A percentile compares a stretch with the other conserved stretches of the same genome.
These are phyloP conservation scores for Cyclanthera cordifolia DNA, from an alignment of 306 rosid species.

Conservation along the genomic window DNA sequence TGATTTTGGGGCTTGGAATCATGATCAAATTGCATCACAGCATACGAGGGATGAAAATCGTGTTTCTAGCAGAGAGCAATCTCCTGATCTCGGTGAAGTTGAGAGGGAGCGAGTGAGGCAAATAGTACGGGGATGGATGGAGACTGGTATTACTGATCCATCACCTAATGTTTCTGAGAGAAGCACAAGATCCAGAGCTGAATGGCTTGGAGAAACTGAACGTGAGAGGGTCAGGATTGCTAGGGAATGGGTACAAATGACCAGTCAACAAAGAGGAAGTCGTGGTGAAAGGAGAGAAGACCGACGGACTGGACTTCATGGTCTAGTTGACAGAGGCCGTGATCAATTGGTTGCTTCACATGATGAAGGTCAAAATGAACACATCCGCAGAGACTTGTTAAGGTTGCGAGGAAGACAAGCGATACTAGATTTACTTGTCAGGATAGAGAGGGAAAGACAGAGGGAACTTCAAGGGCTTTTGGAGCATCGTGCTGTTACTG, in stretches of 20 bases:
- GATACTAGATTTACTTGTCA: constrained; percentile 75
- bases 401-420: constrained; percentile 98
- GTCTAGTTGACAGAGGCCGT: constrained; percentile 41
- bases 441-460: constrained; percentile 90
- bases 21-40: constrained; percentile 54
- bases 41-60: constrained; percentile 39
- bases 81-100: constrained; percentile 96
- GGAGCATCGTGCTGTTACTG: constrained; percentile 98
- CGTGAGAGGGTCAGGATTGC: constrained; percentile 96
- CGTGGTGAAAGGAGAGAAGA: constrained; percentile 73
- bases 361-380: constrained; percentile 90
- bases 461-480: constrained; percentile 84
- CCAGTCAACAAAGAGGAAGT: constrained; percentile 86
- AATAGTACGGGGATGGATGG: constrained; percentile 99
- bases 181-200: constrained; percentile 60
- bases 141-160: constrained; percentile 78
- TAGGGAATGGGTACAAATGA: constrained; percentile 99
- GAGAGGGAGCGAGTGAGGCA: constrained; percentile 99
- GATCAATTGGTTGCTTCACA: constrained; percentile 42
- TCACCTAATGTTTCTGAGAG: constrained; percentile 62
- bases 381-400: constrained; percentile 66
- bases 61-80: constrained; percentile 90
- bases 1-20: constrained; percentile 79
- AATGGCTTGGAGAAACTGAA: constrained; percentile 99
- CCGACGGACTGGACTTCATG: constrained; percentile 36